Percentiles rank a stretch among this genome's conserved stretches.
phyloP scores from a whole-genome alignment of 2,329 filamentous ascomycete genomes.

The Amauroascus verrucosus region DNA sequence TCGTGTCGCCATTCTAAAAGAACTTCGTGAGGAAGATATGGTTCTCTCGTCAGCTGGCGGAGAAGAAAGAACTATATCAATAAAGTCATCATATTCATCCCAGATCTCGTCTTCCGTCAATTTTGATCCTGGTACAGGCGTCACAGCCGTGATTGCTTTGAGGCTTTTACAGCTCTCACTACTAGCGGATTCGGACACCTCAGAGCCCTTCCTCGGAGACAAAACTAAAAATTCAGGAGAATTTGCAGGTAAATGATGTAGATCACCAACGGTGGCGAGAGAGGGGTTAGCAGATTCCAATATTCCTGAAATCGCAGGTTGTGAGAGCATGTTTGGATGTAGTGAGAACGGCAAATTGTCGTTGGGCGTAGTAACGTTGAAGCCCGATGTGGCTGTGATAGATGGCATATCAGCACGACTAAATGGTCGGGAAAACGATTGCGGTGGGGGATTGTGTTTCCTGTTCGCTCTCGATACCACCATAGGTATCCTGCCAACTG shows the following conservation, averaged over 20 bases:
- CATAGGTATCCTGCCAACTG: constrained; percentile 76
- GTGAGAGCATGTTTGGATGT: background rate
- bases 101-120: constrained; percentile 78
- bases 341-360: background rate
- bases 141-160: constrained; percentile 54
- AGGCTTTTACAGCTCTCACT: constrained; percentile 51
- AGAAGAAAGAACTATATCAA: constrained; percentile 56
- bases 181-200: constrained; percentile 54
- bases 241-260: background rate
- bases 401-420: constrained; percentile 40
- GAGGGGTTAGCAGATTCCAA: background rate
- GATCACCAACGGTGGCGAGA: background rate
- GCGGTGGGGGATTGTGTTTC: constrained; percentile 56
- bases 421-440: constrained; percentile 81
- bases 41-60: constrained; percentile 26
- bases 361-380: background rate
- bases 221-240: constrained; percentile 61
- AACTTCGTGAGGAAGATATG: constrained; percentile 19
- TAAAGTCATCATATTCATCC: constrained; percentile 85
- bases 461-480: constrained; percentile 59
- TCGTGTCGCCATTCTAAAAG: constrained; percentile 30
- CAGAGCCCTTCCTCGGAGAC: constrained; percentile 61
- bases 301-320: background rate
- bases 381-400: constrained; percentile 26
- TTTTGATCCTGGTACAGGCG: constrained; percentile 52